Evolutionary conservation across 2,329 filamentous ascomycete genomes (phyloP).

Genomic region (Ploettnerulaceae sp.): DNA sequence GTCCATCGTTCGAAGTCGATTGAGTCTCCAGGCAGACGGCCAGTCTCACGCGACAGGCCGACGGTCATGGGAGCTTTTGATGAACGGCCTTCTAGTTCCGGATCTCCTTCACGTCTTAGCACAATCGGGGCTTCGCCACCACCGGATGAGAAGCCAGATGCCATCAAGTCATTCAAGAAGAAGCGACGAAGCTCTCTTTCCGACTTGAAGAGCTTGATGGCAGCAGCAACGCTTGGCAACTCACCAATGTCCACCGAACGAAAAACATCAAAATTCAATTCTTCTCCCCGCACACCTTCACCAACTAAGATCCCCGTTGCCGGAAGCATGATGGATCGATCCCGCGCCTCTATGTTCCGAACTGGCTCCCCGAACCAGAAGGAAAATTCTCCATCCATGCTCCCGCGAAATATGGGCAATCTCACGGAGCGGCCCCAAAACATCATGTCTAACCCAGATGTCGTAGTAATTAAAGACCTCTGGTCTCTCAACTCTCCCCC

Average conservation of each 20-base stretch:
- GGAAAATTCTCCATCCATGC: conserved; percentile 24
- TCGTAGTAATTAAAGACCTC: conserved; percentile 27
- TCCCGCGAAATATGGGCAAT: conserved; percentile 25
- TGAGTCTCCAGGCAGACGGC: conserved; percentile 56
- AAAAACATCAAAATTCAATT: conserved; percentile 25
- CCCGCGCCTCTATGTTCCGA: conserved; percentile 22
- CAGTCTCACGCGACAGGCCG: conserved; percentile 55
- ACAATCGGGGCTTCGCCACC: conserved; percentile 33
- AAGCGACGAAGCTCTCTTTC: conserved; percentile 90
- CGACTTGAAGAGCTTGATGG: conserved; percentile 70
- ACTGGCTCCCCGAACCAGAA: conserved; percentile 29
- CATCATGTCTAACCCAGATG: conserved; percentile 29
- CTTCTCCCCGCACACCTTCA: conserved; percentile 32
- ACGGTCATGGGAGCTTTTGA: conserved; percentile 60
- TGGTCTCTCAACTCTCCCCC: conserved; percentile 19
- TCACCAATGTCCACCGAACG: conserved; percentile 32
- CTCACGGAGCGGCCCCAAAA: conserved; percentile 31
- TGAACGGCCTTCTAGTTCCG: conserved; percentile 55
- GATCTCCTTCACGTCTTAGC: conserved; percentile 30
- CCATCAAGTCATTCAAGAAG: conserved; percentile 50
- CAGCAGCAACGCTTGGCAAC: conserved; percentile 49
- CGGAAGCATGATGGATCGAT: conserved; percentile 26
- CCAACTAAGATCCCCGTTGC: conserved; percentile 32
- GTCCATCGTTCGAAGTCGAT: conserved; percentile 72
- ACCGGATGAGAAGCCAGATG: conserved; percentile 41